phyloP scores from a whole-genome alignment of 345 rosid species.

The Gossypium australe region DNA sequence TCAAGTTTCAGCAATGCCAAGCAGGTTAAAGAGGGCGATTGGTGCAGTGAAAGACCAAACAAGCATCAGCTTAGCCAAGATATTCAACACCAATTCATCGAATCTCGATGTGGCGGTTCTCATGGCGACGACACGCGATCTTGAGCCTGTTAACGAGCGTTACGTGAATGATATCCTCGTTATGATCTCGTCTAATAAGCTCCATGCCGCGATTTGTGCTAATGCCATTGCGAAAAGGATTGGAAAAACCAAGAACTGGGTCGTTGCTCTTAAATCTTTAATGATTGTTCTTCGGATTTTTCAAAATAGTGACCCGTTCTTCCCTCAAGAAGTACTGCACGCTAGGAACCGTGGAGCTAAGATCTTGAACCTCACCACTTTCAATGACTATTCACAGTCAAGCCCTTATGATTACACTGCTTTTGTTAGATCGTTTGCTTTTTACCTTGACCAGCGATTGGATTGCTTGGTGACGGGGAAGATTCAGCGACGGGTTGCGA shows the following conservation, averaged over 20 bases:
- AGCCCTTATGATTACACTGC: constrained; percentile 41
- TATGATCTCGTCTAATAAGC: constrained; percentile 46
- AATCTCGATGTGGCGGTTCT: constrained; percentile 62
- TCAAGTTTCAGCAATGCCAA: constrained; percentile 42
- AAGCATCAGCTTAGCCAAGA: constrained; percentile 84
- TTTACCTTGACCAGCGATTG: constrained; percentile 3
- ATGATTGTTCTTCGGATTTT: constrained; percentile 67
- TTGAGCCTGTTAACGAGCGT: constrained; percentile 54
- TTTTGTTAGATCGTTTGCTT: neutral
- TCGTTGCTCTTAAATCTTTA: constrained; percentile 72
- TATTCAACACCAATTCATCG: constrained; percentile 41
- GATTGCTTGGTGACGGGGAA: constrained; percentile 1
- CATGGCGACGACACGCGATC: constrained; percentile 76
- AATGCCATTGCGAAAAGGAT: constrained; percentile 53
- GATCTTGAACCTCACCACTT: constrained; percentile 61
- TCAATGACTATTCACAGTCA: constrained; percentile 62
- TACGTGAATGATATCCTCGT: constrained; percentile 48
- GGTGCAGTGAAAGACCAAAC: constrained; percentile 87
- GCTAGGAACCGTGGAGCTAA: constrained; percentile 73
- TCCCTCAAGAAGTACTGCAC: constrained; percentile 66
- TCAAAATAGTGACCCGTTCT: constrained; percentile 72
- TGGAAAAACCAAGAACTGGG: constrained; percentile 70
- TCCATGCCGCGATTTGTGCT: constrained; percentile 56
- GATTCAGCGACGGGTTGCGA: neutral
- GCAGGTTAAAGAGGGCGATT: constrained; percentile 76